Evolutionary conservation across 768 basidiomycete genomes (phyloP).

Genomic region (Hericium coralloides): DNA sequence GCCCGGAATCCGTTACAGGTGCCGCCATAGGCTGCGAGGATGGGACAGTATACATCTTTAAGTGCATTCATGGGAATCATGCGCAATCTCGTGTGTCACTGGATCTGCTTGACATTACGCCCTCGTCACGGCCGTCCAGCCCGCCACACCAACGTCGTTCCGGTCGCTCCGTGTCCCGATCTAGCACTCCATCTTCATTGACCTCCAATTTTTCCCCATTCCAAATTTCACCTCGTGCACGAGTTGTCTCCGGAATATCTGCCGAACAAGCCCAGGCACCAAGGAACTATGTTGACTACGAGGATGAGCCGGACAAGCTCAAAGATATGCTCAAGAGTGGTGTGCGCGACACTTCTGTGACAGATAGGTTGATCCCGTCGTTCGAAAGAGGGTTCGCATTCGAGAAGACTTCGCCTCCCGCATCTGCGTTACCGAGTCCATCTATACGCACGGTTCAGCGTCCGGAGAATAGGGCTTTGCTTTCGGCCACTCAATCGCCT

Average conservation of each 20-base stretch:
- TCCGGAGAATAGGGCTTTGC: slow-evolving; percentile 27
- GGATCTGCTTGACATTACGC: slow-evolving; percentile 3
- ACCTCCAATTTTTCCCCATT: slow-evolving; percentile 33
- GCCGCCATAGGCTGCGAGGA: slow-evolving; percentile 28
- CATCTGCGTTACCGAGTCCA: slow-evolving; percentile 12
- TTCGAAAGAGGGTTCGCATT: slow-evolving; percentile 22
- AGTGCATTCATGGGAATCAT: neutral
- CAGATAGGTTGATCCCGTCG: slow-evolving; percentile 23
- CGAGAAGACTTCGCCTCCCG: slow-evolving; percentile 14
- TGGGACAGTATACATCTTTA: slow-evolving; percentile 28
- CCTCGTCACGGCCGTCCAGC: slow-evolving; percentile 1
- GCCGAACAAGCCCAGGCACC: slow-evolving; percentile 67
- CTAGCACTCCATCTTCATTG: slow-evolving; percentile 5
- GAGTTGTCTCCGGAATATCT: slow-evolving; percentile 65
- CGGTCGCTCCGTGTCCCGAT: slow-evolving; percentile 7
- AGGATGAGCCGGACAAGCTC: slow-evolving; percentile 69
- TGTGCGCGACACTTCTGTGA: slow-evolving; percentile 26
- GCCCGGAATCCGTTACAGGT: slow-evolving; percentile 11
- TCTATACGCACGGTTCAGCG: slow-evolving; percentile 7
- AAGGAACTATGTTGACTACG: slow-evolving; percentile 73
- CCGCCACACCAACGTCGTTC: slow-evolving; percentile 1
- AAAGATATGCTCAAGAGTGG: slow-evolving; percentile 62
- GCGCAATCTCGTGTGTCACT: neutral
- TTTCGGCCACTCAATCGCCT: slow-evolving; percentile 32
- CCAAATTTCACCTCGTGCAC: slow-evolving; percentile 44